These are phyloP conservation scores for Diaporthe helianthi DNA, from an alignment of 2,329 filamentous ascomycete species.

Conservation along the genomic window DNA sequence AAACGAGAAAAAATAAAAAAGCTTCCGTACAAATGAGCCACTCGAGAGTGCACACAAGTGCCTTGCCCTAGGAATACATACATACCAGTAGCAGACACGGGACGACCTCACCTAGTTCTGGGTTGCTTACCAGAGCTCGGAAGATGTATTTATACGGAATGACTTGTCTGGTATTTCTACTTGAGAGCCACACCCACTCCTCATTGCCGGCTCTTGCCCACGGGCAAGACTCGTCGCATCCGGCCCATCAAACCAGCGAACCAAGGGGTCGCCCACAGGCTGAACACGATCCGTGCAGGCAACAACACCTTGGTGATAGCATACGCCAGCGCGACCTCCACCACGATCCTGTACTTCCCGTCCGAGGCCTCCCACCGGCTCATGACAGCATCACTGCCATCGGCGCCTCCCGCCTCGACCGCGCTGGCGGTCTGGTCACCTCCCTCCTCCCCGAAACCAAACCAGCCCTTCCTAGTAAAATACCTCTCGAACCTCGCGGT, in stretches of 20 bases:
- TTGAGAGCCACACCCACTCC: not conserved
- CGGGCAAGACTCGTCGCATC: constrained; percentile 36
- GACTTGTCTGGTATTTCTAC: not conserved
- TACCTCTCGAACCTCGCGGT: constrained; percentile 79
- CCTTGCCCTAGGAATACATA: not conserved
- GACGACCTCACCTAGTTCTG: not conserved
- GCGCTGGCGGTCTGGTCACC: constrained; percentile 30
- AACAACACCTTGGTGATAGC: constrained; percentile 87
- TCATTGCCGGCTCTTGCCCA: constrained; percentile 29
- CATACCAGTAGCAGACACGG: not conserved
- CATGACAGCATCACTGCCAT: constrained; percentile 41
- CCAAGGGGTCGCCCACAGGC: constrained; percentile 91
- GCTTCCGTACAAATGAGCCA: not conserved
- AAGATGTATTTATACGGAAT: not conserved
- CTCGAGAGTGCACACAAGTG: not conserved
- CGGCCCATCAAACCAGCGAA: constrained; percentile 75
- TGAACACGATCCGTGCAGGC: constrained; percentile 76
- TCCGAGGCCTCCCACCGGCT: constrained; percentile 49
- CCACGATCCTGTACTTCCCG: constrained; percentile 61
- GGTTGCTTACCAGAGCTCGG: not conserved
- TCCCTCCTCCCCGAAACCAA: constrained; percentile 60
- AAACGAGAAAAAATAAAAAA: constrained; percentile 36
- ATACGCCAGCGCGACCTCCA: constrained; percentile 86
- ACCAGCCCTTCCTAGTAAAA: constrained; percentile 82
- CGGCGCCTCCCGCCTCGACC: constrained; percentile 27